Evolutionary conservation across 345 rosid genomes (phyloP).

Genomic region (Psidium friedrichsthalianum): DNA sequence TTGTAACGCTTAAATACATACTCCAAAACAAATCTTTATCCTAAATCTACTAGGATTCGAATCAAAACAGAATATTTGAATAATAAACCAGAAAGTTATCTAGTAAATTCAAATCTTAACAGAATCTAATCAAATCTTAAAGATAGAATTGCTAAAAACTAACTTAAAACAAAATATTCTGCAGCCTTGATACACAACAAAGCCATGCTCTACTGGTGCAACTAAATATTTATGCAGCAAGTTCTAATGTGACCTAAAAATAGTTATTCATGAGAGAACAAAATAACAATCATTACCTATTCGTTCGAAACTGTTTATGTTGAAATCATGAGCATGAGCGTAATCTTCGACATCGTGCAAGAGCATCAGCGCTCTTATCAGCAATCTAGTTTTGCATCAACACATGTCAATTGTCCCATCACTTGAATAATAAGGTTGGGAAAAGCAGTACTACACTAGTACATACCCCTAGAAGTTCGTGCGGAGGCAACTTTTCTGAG

Average conservation of each 20-base stretch:
- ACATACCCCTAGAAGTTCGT: slow-evolving; percentile 29
- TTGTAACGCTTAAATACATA: too few species aligned
- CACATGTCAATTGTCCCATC: slow-evolving; percentile 1
- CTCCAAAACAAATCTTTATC: too few species aligned
- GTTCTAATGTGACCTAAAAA: neutral
- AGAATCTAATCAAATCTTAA: too few species aligned
- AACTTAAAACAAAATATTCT: too few species aligned
- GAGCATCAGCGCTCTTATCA: slow-evolving; percentile 21
- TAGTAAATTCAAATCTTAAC: too few species aligned
- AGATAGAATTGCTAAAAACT: too few species aligned
- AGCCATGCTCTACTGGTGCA: neutral
- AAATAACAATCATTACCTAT: slow-evolving; percentile 42
- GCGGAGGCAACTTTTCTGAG: slow-evolving; percentile 7
- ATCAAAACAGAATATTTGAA: too few species aligned
- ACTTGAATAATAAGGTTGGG: neutral
- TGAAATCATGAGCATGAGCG: slow-evolving; percentile 65
- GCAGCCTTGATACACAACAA: too few species aligned
- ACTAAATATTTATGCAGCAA: neutral
- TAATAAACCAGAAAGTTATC: too few species aligned
- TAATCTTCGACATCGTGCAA: slow-evolving; percentile 49
- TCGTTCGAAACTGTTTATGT: slow-evolving; percentile 78
- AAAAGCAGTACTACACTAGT: neutral
- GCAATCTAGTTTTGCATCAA: slow-evolving; percentile 30
- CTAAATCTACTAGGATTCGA: too few species aligned
- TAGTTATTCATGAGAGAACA: neutral